Evolutionary conservation across 306 rosid genomes (phyloP), one percentile per base, ranked within the genome.

Genomic region (Castanea crenata): DNA sequence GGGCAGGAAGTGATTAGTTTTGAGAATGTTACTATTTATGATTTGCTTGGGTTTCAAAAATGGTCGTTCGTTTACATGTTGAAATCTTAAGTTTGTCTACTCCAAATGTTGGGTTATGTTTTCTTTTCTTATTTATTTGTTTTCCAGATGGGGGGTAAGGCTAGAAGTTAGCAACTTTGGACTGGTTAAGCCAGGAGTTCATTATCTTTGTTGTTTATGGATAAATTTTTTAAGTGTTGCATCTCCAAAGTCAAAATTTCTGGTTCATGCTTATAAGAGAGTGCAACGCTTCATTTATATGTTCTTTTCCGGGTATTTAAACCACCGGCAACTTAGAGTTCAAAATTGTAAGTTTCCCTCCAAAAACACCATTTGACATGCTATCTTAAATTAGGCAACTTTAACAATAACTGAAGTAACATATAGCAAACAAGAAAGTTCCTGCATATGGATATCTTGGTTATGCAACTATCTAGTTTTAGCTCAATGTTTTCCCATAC

Each of bases 351-450:
- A 59, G 32, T 59, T 59, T 59, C 65, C 34, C 65, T 59, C 65
- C 15, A 13, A 59, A 23, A 23, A 49, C 54, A 10, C 54, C 16
- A 49, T 49, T 49, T 12, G 16, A 49, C 54, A 49, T 12, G 4
- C 54, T 12, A 49, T 49, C 54, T 12, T 27, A 59, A 27, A 19
- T 67, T 18, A 14, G 35, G 57, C 59, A 35, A 23, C 54, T 49
- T 49, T 12, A 49, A 49, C 54, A 16, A 29, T 67, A 23, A 46
- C 21, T 19, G 20, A 75, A 59, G 74, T 46, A 19, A 54, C 8
- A 27, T 57, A 51, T 62, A 11, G 67, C 58, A 64, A 57, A 78
- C 59, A 19, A 69, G 56, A 16, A 62, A 27, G 49, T 27, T 83
- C 14, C 59, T 54, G 52, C 57, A 41, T 44, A 55, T 0, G 31